These are phyloP conservation scores for Lignosus rhinocerotis DNA, from an alignment of 1,284 basidiomycete genomes.

Conservation along the genomic window DNA sequence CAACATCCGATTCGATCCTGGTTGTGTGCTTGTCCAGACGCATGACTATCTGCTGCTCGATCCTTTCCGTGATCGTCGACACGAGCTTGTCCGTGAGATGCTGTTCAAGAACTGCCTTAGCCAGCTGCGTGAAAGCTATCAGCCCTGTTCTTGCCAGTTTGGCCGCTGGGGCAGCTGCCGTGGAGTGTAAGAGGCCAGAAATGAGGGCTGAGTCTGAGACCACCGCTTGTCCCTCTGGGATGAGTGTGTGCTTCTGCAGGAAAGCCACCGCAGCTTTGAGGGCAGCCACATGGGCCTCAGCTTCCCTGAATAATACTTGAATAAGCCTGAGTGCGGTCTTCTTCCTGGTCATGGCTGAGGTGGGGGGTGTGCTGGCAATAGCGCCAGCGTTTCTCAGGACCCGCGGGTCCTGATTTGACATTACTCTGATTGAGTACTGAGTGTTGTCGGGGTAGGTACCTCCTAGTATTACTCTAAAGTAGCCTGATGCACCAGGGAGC, in stretches of 20 bases:
- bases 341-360: too few relatives aligned
- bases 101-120: neutral
- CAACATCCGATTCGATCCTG: neutral
- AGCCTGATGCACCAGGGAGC: neutral
- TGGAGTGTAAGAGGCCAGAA: neutral
- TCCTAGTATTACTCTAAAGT: too few relatives aligned
- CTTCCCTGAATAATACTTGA: too few relatives aligned
- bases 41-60: neutral
- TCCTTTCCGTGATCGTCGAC: neutral
- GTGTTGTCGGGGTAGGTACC: too few relatives aligned
- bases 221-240: constrained; percentile 1
- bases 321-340: too few relatives aligned
- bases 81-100: neutral
- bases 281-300: neutral
- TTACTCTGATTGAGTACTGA: too few relatives aligned
- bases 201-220: neutral
- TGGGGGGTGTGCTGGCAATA: too few relatives aligned
- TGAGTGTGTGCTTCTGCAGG: neutral
- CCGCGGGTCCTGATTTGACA: too few relatives aligned
- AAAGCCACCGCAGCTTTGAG: neutral
- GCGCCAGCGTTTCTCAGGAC: too few relatives aligned
- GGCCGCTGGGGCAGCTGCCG: neutral
- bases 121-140: neutral
- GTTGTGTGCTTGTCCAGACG: constrained; percentile 1
- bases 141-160: neutral